phyloP scores from a whole-genome alignment of 495 filamentous ascomycete genomes.

The Penicillium silybi region DNA sequence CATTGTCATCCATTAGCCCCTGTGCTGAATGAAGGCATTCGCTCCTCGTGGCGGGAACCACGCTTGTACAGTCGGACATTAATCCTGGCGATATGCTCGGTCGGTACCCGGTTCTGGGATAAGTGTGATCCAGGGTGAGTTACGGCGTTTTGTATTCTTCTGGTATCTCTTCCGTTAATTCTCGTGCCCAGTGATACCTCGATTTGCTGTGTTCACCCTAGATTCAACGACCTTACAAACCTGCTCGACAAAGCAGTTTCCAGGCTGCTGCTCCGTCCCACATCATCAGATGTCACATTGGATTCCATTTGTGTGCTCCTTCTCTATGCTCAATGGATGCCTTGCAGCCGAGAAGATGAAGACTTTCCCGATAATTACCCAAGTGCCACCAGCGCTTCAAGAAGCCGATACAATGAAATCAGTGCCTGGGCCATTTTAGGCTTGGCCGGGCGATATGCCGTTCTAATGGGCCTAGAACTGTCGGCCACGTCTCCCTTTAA shows the following conservation, averaged over 20 bases:
- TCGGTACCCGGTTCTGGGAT: constrained; percentile 15
- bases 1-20: constrained; percentile 15
- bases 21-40: constrained; percentile 9
- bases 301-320: constrained; percentile 16
- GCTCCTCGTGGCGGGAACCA: constrained; percentile 7
- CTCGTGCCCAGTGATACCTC: background rate
- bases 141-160: background rate
- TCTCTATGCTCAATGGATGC: constrained; percentile 24
- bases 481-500: constrained; percentile 7
- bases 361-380: constrained; percentile 9
- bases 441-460: constrained; percentile 16
- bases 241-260: constrained; percentile 18
- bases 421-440: constrained; percentile 17
- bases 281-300: constrained; percentile 15
- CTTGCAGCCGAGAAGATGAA: constrained; percentile 9
- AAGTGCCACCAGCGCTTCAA: background rate
- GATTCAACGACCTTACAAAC: constrained; percentile 5
- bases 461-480: constrained; percentile 11
- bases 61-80: constrained; percentile 2
- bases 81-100: constrained; percentile 16
- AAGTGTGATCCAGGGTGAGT: constrained; percentile 1
- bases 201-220: background rate
- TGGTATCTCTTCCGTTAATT: no score
- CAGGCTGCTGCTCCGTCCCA: constrained; percentile 16
- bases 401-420: constrained; percentile 21